phyloP scores from a whole-genome alignment of 2,329 filamentous ascomycete genomes.

The Niveomyces coronatus region DNA sequence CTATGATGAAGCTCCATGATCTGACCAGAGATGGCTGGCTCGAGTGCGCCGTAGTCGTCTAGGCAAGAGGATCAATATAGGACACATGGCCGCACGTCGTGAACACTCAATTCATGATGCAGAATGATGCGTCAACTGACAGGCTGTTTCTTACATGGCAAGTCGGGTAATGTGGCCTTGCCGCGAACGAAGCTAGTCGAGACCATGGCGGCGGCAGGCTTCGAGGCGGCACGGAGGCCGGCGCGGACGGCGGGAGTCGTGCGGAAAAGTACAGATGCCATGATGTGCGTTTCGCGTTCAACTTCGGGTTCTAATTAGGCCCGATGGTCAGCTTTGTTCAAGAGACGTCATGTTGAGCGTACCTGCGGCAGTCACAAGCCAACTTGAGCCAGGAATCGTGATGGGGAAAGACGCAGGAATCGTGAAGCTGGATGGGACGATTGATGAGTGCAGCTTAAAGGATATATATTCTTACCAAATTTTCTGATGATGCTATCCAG shows the following conservation, averaged over 20 bases:
- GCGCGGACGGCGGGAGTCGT: constrained; percentile 57
- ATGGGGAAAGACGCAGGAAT: too few species aligned
- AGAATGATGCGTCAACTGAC: background rate
- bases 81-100: background rate
- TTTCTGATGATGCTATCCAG: constrained; percentile 9
- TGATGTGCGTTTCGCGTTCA: constrained; percentile 31
- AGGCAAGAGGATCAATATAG: background rate
- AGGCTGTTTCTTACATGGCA: constrained; percentile 39
- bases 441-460: too few species aligned
- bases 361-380: background rate
- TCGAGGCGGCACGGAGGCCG: constrained; percentile 57
- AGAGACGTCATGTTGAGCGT: too few species aligned
- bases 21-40: constrained; percentile 71
- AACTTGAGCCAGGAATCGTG: background rate
- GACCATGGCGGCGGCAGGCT: constrained; percentile 53
- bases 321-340: too few species aligned
- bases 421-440: too few species aligned
- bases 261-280: constrained; percentile 70
- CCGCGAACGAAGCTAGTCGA: constrained; percentile 69
- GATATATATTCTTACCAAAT: constrained; percentile 12
- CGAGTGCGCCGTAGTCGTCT: constrained; percentile 97
- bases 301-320: too few species aligned
- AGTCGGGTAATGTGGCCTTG: constrained; percentile 90
- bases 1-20: constrained; percentile 96
- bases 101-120: background rate